A percentile compares a stretch with the other conserved stretches of the same genome.
Conservation (phyloP, 179 eudicot genomes). For the Silene coronaria region DNA sequence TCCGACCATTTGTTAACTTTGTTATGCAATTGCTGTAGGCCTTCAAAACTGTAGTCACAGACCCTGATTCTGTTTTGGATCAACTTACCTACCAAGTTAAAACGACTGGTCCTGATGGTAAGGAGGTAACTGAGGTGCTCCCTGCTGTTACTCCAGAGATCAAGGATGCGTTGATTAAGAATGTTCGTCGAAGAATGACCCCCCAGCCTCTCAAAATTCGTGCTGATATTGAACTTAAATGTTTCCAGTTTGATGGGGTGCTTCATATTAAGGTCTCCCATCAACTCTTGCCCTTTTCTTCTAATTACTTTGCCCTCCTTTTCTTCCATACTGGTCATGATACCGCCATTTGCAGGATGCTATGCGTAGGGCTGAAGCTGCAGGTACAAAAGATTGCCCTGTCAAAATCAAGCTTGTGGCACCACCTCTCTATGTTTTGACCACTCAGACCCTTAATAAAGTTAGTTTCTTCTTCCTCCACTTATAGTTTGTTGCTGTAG, state of each 20-base stretch:
- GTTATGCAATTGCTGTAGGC: conserved; percentile 44
- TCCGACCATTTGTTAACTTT: no score
- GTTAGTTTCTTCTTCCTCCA: conserved; percentile 27
- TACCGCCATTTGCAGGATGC: no score
- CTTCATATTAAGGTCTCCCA: conserved; percentile 82
- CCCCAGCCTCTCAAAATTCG: conserved; percentile 82
- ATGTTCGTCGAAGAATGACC: conserved; percentile 71
- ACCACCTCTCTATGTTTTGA: conserved; percentile 65
- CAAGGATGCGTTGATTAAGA: conserved; percentile 58
- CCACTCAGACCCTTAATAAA: conserved; percentile 76
- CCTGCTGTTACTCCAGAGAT: conserved; percentile 74
- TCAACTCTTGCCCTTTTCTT: no score
- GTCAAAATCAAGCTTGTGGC: conserved; percentile 72
- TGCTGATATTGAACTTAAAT: conserved; percentile 78
- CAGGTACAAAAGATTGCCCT: conserved; percentile 63
- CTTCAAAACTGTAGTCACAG: conserved; percentile 69
- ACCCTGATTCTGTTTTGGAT: conserved; percentile 84
- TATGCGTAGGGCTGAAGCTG: conserved; percentile 77
- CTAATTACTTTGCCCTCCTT: no score
- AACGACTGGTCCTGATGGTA: background rate
- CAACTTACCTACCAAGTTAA: conserved; percentile 75
- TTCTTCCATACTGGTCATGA: no score
- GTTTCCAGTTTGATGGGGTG: conserved; percentile 81
- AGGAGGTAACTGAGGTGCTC: conserved; percentile 56
- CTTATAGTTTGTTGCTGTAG: background rate